Percentiles rank a stretch among this genome's conserved stretches.
Evolutionary conservation across 202 grass and related monocot genomes (phyloP).

Genomic region (Miscanthus sacchariflorus): DNA sequence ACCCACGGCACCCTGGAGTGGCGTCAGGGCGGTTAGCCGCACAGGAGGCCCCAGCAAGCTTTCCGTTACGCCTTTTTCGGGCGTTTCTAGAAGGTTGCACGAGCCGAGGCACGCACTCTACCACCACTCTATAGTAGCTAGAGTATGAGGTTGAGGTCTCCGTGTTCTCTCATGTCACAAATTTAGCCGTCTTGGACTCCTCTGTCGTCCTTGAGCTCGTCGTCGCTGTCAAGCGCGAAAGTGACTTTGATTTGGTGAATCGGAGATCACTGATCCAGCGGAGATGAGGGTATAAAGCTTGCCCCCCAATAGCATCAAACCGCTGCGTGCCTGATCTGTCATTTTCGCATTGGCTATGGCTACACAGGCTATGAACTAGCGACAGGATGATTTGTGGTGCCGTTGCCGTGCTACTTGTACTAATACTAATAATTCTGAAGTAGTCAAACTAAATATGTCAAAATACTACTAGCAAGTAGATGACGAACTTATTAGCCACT

Average conservation of each 20-base stretch:
- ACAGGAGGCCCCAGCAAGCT: not conserved
- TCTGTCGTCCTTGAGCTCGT: constrained; percentile 5
- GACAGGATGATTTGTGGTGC: not conserved
- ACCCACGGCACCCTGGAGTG: not conserved
- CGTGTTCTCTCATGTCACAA: not conserved
- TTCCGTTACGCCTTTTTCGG: constrained; percentile 43
- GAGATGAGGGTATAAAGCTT: not conserved
- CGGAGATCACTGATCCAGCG: constrained; percentile 1
- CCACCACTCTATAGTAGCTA: not conserved
- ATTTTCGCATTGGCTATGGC: constrained; percentile 35
- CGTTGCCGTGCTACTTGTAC: not conserved
- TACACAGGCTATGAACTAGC: not conserved
- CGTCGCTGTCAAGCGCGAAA: constrained; percentile 37
- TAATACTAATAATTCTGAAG: not conserved
- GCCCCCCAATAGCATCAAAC: not conserved
- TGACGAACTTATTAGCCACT: not conserved
- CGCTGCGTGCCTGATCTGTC: not conserved
- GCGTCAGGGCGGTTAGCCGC: constrained; percentile 5
- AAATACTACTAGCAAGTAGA: too few species aligned
- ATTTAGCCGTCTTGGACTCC: not conserved
- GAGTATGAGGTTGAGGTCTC: not conserved
- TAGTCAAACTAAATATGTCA: not conserved
- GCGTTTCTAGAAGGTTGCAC: constrained; percentile 41
- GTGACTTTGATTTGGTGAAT: constrained; percentile 23
- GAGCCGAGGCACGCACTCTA: not conserved